A percentile compares a stretch with the other conserved stretches of the same genome.
Evolutionary conservation across 129 eudicot genomes (phyloP).

Genomic region (Rutidosis leptorrhynchoides): DNA sequence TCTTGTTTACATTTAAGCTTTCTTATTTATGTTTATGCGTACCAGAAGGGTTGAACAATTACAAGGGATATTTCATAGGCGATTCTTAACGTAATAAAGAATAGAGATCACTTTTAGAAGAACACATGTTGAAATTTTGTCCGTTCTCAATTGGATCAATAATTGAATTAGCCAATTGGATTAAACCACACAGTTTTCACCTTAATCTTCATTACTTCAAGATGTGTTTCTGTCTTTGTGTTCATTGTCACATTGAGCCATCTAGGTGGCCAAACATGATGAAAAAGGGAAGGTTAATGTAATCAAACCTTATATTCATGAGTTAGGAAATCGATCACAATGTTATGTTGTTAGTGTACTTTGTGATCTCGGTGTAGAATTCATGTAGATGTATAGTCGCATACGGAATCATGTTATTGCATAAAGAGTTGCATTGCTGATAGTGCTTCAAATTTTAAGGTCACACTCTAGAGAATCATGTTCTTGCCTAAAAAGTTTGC

Average conservation of each 20-base stretch:
- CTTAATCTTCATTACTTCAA: conserved; percentile 35
- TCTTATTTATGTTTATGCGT: too few species aligned
- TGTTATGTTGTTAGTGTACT: conserved; percentile 8
- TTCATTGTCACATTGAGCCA: conserved; percentile 32
- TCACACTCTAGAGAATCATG: too few species aligned
- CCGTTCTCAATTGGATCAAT: conserved; percentile 31
- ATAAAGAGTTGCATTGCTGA: too few species aligned
- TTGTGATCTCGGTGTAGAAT: background rate
- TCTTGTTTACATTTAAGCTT: too few species aligned
- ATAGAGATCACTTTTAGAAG: conserved; percentile 38
- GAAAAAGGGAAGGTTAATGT: conserved; percentile 10
- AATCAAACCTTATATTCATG: conserved; percentile 20
- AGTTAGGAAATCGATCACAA: conserved; percentile 27
- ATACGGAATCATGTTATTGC: background rate
- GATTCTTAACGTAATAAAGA: conserved; percentile 45
- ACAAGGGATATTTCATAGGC: conserved; percentile 54
- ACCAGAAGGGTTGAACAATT: conserved; percentile 52
- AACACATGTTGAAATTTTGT: conserved; percentile 26
- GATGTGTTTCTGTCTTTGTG: conserved; percentile 28
- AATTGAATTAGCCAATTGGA: conserved; percentile 1
- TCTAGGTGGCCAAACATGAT: background rate
- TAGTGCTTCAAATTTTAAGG: too few species aligned
- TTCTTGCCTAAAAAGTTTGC: too few species aligned
- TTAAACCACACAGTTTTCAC: conserved; percentile 34
- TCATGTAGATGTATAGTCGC: conserved; percentile 2